phyloP scores from a whole-genome alignment of 1,139 yeast species.

The Hyphopichia fennica region DNA sequence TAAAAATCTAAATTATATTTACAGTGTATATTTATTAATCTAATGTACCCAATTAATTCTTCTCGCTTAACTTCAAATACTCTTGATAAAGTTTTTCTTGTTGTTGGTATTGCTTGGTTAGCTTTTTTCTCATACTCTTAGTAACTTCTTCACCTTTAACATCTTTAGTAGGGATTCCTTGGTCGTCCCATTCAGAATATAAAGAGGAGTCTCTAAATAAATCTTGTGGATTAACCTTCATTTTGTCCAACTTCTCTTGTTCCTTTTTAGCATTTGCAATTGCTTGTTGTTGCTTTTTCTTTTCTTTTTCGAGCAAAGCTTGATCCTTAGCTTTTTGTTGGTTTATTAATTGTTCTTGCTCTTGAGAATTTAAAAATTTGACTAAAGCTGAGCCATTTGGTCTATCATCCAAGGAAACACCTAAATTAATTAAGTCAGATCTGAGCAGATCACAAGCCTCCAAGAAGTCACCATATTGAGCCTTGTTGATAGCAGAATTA shows the following conservation, averaged over 20 bases:
- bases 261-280: conserved; percentile 56
- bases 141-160: conserved; percentile 82
- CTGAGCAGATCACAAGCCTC: conserved; percentile 43
- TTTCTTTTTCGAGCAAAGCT: conserved; percentile 39
- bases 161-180: conserved; percentile 80
- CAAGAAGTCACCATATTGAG: conserved; percentile 55
- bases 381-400: conserved; percentile 76
- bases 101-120: conserved; percentile 70
- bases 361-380: conserved; percentile 72
- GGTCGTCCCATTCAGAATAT: conserved; percentile 78
- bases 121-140: conserved; percentile 82
- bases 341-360: conserved; percentile 60
- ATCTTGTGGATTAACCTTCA: conserved; percentile 67
- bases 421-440: conserved; percentile 65
- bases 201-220: conserved; percentile 60
- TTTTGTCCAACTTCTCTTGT: conserved; percentile 64
- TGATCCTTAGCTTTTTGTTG: conserved; percentile 66
- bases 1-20: too few species aligned
- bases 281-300: conserved; percentile 40
- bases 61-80: conserved; percentile 33
- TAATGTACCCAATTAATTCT: not conserved
- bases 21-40: too few species aligned
- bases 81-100: conserved; percentile 83
- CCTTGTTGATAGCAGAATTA: conserved; percentile 65
- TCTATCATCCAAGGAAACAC: conserved; percentile 88